Conservation (phyloP, 2,329 filamentous ascomycete genomes). For the Ascochyta viciae-villosae region DNA sequence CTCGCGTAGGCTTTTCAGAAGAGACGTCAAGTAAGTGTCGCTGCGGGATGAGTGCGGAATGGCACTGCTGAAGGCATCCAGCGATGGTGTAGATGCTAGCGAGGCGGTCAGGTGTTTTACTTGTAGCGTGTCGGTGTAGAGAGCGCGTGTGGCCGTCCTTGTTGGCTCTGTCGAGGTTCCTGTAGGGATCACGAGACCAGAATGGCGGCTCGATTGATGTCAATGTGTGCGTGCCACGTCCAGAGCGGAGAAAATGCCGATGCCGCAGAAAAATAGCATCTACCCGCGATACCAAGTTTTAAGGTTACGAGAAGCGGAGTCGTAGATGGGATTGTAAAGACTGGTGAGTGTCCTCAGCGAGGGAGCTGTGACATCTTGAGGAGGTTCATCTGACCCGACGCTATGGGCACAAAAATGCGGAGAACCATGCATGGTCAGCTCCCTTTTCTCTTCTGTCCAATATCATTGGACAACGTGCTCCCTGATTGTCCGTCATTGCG, state of each 20-base stretch:
- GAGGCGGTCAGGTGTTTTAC: neutral
- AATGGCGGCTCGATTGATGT: slow-evolving; percentile 9
- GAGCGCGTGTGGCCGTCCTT: neutral
- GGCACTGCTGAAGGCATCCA: slow-evolving; percentile 5
- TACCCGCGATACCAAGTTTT: neutral
- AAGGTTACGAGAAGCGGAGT: neutral
- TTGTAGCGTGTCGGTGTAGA: neutral
- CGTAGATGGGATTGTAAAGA: neutral
- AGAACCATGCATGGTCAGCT: slow-evolving; percentile 16
- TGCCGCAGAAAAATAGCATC: slow-evolving; percentile 1
- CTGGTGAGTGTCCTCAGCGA: neutral
- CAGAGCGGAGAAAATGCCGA: slow-evolving; percentile 6
- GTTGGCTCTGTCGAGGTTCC: neutral
- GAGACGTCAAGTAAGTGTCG: slow-evolving; percentile 1
- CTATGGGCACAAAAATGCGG: slow-evolving; percentile 20
- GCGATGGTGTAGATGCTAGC: neutral
- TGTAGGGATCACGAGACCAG: slow-evolving; percentile 32
- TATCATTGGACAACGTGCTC: slow-evolving; percentile 10
- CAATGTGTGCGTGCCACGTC: slow-evolving; percentile 14
- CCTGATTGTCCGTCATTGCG: slow-evolving; percentile 3
- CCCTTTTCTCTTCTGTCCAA: neutral
- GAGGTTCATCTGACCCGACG: slow-evolving; percentile 16
- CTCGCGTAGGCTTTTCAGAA: slow-evolving; percentile 24
- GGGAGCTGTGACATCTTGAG: slow-evolving; percentile 10
- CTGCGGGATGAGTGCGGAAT: neutral